phyloP scores from a whole-genome alignment of 352 stramenopile genomes.

The Phytophthora pinifolia region DNA sequence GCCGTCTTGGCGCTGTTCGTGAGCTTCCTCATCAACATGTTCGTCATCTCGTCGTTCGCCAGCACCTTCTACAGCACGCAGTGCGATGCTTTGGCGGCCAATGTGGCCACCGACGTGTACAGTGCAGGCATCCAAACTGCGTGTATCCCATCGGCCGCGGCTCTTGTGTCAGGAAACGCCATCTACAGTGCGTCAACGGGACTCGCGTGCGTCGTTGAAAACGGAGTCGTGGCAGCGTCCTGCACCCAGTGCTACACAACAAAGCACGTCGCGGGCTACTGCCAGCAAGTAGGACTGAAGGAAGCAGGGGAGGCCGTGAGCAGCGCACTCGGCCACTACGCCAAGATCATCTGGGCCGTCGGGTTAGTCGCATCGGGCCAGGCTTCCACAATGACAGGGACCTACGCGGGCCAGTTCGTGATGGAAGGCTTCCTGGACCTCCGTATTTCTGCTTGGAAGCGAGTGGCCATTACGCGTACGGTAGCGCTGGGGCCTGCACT shows the following conservation, averaged over 20 bases:
- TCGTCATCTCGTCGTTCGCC: constrained; percentile 89
- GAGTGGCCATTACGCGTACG: constrained; percentile 84
- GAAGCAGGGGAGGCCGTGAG: constrained; percentile 67
- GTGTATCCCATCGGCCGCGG: constrained; percentile 55
- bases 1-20: constrained; percentile 81
- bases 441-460: constrained; percentile 72
- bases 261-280: constrained; percentile 47
- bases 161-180: constrained; percentile 43
- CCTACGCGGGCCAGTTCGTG: constrained; percentile 95
- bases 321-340: constrained; percentile 61
- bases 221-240: constrained; percentile 5
- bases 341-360: constrained; percentile 86
- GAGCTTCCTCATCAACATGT: constrained; percentile 93
- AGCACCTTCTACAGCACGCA: constrained; percentile 86
- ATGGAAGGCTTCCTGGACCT: constrained; percentile 94
- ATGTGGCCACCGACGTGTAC: constrained; percentile 50
- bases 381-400: constrained; percentile 91
- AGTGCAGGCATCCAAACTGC: constrained; percentile 56
- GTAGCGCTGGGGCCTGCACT: constrained; percentile 84
- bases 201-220: constrained; percentile 41
- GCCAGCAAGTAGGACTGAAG: constrained; percentile 76
- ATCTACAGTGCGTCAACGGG: constrained; percentile 63
- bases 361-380: constrained; percentile 91
- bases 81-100: constrained; percentile 43
- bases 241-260: constrained; percentile 48